Evolutionary conservation across 345 rosid species (phyloP), one percentile per base, ranked within the genome.

Genomic region (Eucalyptus regnans): DNA sequence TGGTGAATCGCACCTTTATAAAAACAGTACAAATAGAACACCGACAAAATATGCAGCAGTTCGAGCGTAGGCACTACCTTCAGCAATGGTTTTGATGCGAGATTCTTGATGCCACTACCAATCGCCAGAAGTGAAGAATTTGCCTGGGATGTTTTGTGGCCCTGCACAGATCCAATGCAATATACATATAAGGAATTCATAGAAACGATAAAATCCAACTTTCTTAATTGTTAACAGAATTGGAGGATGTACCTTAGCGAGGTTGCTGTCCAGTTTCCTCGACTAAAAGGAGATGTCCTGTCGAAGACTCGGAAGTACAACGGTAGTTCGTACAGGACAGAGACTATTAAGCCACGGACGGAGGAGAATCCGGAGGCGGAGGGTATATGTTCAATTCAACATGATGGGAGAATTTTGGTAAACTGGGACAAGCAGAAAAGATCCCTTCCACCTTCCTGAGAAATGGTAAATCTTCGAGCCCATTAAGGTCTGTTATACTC

Each of bases 51-150:
- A 41, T 41, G 41, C 41, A 41, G 41, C 41, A 41, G 5, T 41
- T 41, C 41, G 41, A 41, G 41, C 5, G 41, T 4, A 41, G 4
- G 1, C 41, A 41, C 41, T 41, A 41, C 41, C 41, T 41, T 41
- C 41, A 41, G 41, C 41, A 41, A 41, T 41, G 41, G 41, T 41
- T 41, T 4, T 41, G 41, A 5, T 4, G 41, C 5, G 5, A 41
- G 37, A 0, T 64, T 29, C 37, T 29, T 14, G 37, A 64, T 29
- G 3, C 71, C 71, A 13, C 0, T 2, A 0, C 1, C 5, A 29
- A 29, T 29, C 0, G 9, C 9, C 1, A 0, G 18, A 64, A 1
- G 0, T 0, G 9, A 29, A 29, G 37, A 29, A 0, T 13, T 64
- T n/a, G 44, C 7, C 44, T 1, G 1, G 44, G 44, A 1, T 43